Evolutionary conservation across 75 land plant genomes (phyloP).

Genomic region (Pinus tabuliformis): DNA sequence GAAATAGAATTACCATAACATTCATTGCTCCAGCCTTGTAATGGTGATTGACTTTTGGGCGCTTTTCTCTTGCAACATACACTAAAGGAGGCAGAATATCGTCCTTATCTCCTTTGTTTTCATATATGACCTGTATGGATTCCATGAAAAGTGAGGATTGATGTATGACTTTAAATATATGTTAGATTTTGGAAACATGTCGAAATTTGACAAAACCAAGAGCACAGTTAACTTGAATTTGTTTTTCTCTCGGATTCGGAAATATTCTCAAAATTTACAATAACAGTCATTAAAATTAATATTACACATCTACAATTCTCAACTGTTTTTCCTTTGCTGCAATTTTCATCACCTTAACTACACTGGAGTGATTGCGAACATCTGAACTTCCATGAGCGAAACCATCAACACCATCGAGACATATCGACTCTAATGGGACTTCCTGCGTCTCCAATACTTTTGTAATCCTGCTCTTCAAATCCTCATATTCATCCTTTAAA

Average conservation of each 20-base stretch:
- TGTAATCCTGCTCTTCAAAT: neutral
- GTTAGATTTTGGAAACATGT: no score
- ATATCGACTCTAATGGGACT: neutral
- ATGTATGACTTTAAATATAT: no score
- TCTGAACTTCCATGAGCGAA: neutral
- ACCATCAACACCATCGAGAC: neutral
- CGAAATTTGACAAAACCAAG: no score
- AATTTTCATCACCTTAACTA: neutral
- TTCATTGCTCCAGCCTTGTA: slow-evolving; percentile 76
- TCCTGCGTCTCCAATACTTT: slow-evolving; percentile 3
- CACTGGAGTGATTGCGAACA: neutral
- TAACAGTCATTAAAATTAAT: no score
- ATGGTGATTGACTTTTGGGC: slow-evolving; percentile 24
- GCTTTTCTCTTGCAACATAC: slow-evolving; percentile 52
- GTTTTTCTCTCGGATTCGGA: no score
- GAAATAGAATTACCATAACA: neutral
- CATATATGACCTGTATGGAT: neutral
- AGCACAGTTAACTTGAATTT: no score
- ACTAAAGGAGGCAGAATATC: slow-evolving; percentile 36
- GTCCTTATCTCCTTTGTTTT: slow-evolving; percentile 1
- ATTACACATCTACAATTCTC: no score
- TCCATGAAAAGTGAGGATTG: neutral
- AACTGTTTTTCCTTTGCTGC: no score
- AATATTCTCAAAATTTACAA: no score
- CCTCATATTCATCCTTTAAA: neutral